phyloP scores from a whole-genome alignment of 345 rosid species.

The Salix exigua region DNA sequence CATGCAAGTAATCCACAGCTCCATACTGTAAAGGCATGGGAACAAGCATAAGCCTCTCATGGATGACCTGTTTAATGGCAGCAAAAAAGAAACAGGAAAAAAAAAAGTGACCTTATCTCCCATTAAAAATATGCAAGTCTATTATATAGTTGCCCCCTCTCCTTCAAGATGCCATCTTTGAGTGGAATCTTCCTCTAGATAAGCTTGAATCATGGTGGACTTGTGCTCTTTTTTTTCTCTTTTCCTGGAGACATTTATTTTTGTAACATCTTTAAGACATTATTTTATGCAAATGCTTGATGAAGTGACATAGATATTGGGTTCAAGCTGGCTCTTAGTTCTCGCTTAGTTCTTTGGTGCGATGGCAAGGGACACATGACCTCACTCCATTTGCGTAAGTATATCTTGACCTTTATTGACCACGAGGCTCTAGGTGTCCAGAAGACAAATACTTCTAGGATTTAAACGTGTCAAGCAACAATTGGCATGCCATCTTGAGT shows the following conservation, averaged over 20 bases:
- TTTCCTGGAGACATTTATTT: too few species aligned
- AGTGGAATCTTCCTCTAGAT: background rate
- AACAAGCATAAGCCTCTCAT: conserved; percentile 22
- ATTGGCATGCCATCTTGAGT: background rate
- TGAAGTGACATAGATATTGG: conserved; percentile 11
- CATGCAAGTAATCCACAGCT: background rate
- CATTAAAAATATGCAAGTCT: background rate
- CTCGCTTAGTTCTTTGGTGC: too few species aligned
- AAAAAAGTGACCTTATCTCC: background rate
- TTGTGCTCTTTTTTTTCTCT: background rate
- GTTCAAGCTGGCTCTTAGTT: conserved; percentile 3
- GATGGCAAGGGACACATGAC: too few species aligned
- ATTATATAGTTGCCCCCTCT: conserved; percentile 16
- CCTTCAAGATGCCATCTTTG: conserved; percentile 10
- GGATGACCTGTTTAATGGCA: conserved; percentile 13
- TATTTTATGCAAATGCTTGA: conserved; percentile 23
- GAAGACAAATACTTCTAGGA: background rate
- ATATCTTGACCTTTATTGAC: background rate
- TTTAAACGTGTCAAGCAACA: background rate
- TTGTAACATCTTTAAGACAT: background rate
- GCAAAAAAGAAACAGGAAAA: background rate
- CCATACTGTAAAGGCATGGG: conserved; percentile 34
- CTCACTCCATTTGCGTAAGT: background rate
- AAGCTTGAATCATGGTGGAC: too few species aligned
- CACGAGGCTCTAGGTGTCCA: background rate